Conservation (phyloP, 331 rosid genomes). For the Phaseolus coccineus region DNA sequence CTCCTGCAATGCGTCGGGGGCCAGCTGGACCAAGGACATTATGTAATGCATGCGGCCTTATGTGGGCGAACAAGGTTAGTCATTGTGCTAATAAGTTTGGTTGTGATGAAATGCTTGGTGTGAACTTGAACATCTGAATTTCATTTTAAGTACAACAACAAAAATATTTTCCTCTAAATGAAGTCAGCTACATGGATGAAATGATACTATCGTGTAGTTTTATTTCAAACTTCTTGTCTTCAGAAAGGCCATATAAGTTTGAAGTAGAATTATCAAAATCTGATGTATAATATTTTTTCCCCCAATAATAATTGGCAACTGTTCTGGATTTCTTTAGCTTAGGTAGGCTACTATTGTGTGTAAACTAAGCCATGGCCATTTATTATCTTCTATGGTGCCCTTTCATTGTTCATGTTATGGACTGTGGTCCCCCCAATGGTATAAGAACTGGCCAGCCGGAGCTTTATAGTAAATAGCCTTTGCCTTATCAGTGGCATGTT, state of each 20-base stretch:
- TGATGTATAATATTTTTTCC: background rate
- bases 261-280: constrained; percentile 19
- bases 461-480: constrained; percentile 11
- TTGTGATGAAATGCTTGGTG: constrained; percentile 21
- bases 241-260: background rate
- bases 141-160: constrained; percentile 26
- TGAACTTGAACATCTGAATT: background rate
- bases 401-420: constrained; percentile 1
- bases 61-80: constrained; percentile 99
- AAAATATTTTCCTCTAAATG: constrained; percentile 9
- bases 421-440: constrained; percentile 8
- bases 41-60: constrained; percentile 97
- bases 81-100: constrained; percentile 34
- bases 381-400: background rate
- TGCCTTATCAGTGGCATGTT: constrained; percentile 14
- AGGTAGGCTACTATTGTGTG: no score
- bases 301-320: constrained; percentile 1
- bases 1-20: constrained; percentile 99
- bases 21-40: constrained; percentile 98
- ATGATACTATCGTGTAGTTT: background rate
- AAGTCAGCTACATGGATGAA: constrained; percentile 1
- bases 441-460: constrained; percentile 5
- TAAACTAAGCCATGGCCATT: no score
- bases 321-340: constrained; percentile 6
- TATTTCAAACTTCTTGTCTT: constrained; percentile 12